Base-by-base conservation (phyloP, 2,329 filamentous ascomycete species). In the Aspergillus versicolor region DNA sequence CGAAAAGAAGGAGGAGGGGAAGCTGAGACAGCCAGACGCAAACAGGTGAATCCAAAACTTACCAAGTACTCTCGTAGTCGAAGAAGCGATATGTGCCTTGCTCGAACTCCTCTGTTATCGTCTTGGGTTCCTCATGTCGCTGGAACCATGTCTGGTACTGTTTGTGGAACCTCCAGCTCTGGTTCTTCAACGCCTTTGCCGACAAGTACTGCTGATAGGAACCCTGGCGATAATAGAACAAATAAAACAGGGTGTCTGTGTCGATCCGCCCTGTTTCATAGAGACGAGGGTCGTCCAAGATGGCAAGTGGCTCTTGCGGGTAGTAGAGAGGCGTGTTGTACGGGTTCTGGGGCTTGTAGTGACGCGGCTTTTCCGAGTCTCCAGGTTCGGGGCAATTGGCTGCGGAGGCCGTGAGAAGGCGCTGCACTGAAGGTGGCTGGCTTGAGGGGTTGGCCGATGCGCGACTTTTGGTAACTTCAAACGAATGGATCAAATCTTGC, bases 61-160 rank as follows among this genome's bases (percentile, higher is more conserved):
- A 97, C 94, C 94, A 99, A 70, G 94, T 99, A 76, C 91, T 96
- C 78, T 99, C 94, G 73, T 99, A 99, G 77, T 99, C 94, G 75
- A 99, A 99, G 81, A 99, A 99, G 50, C 94, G 88, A 80, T 99
- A 99, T 22, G 94, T 99, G 61, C 94, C 94, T 77, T 99, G 94
- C 78, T 99, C 94, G 71, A 91, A 97, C 77, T 99, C 94, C 75
- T 99, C 94, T 0, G 94, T 97, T 70, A 99, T 99, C 67, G 88
- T 92, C 81, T 99, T 99, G 17, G 94, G 94, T 79, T 99, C 94
- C 72, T 99, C 94, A 65, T 99, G 94, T 51, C 94, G 85, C 76
- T 99, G 94, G 71, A 99, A 99, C 94, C 94, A 99, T 1, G 94
- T 99, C 75, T 96, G 94, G 72, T 99, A 99, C 75, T 97, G 94